These are phyloP conservation scores for Curvularia sp. DNA, from an alignment of 2,329 filamentous ascomycete species.

Conservation along the genomic window DNA sequence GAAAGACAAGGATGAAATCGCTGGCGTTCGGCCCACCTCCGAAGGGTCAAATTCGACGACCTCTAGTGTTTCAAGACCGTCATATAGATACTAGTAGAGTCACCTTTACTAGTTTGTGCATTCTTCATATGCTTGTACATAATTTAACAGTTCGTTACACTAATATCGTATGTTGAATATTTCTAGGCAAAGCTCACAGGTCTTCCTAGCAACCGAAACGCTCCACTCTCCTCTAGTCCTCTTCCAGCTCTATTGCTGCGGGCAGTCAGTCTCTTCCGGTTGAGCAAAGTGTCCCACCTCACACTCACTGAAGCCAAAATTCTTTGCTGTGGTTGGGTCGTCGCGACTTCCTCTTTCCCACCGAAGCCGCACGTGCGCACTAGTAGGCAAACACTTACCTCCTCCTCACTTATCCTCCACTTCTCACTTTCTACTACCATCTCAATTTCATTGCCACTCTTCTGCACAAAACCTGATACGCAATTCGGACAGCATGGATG, in stretches of 20 bases:
- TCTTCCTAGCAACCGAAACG: no score
- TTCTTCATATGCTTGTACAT: background rate
- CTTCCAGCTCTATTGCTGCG: no score
- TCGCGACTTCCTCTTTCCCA: conserved; percentile 9
- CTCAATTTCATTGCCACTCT: background rate
- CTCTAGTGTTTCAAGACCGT: conserved; percentile 12
- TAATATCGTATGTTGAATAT: background rate
- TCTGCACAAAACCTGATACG: no score
- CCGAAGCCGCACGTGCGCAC: conserved; percentile 1
- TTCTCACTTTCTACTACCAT: background rate
- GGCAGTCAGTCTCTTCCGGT: background rate
- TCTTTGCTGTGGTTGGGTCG: background rate
- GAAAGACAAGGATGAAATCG: conserved; percentile 49
- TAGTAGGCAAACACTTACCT: background rate
- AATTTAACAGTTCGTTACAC: background rate
- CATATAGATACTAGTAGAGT: conserved; percentile 8
- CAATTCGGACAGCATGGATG: background rate
- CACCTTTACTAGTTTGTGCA: background rate
- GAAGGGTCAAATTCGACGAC: conserved; percentile 29
- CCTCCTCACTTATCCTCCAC: background rate
- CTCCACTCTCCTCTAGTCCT: background rate
- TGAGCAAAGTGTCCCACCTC: background rate
- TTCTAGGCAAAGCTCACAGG: background rate
- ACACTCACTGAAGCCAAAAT: background rate
- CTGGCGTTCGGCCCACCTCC: conserved; percentile 24